Percentiles rank a stretch among this genome's conserved stretches.
Evolutionary conservation across 768 basidiomycete species (phyloP).

Genomic region (Termitomyces eurrhizus): DNA sequence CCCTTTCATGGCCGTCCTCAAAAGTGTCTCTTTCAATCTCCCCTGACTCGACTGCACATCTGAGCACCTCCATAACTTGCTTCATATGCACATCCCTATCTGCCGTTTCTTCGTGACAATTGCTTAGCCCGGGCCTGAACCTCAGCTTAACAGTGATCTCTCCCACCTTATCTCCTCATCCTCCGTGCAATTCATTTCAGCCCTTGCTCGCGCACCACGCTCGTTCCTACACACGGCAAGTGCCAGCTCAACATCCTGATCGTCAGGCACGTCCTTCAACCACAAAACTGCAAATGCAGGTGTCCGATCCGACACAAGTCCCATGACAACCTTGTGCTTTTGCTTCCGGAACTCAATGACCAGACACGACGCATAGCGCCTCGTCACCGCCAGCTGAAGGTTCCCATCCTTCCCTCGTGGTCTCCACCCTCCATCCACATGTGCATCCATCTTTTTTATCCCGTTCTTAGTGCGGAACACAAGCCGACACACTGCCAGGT

Average conservation of each 20-base stretch:
- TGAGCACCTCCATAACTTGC: constrained; percentile 40
- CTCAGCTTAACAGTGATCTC: constrained; percentile 33
- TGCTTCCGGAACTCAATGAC: constrained; percentile 33
- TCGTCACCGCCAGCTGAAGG: constrained; percentile 34
- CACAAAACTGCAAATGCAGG: constrained; percentile 36
- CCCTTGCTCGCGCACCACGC: constrained; percentile 20
- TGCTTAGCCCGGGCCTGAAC: constrained; percentile 38
- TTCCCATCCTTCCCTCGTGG: constrained; percentile 23
- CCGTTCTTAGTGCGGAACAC: constrained; percentile 34
- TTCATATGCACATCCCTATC: constrained; percentile 30
- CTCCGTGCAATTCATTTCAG: constrained; percentile 22
- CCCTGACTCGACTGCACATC: constrained; percentile 35
- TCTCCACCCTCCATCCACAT: constrained; percentile 30
- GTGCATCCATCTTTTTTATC: constrained; percentile 33
- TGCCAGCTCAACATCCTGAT: constrained; percentile 24
- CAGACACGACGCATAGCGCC: constrained; percentile 36
- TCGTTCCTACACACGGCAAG: constrained; percentile 26
- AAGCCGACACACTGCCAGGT: constrained; percentile 36
- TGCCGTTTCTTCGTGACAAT: constrained; percentile 35
- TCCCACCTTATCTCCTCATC: constrained; percentile 24
- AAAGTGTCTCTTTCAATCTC: constrained; percentile 21
- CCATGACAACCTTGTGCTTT: constrained; percentile 3
- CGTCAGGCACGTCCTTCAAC: constrained; percentile 40
- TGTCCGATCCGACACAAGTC: constrained; percentile 29
- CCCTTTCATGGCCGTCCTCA: not conserved